Percentiles rank a stretch among this genome's conserved stretches.
Conservation (phyloP, 768 basidiomycete species). For the Hygrocybe punicea region DNA sequence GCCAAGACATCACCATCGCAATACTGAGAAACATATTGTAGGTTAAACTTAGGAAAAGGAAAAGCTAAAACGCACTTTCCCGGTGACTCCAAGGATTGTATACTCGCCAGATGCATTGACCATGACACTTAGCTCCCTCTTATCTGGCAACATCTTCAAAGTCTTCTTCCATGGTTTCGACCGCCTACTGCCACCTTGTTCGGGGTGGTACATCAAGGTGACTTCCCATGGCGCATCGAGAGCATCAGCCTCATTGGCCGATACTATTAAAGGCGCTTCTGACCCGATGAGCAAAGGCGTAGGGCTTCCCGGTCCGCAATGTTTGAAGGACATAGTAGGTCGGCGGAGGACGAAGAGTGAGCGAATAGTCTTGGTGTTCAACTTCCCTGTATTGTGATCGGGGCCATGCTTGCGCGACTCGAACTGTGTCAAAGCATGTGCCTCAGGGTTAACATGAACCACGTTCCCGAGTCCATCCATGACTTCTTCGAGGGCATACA, state of each 20-base stretch:
- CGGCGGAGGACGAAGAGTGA: slow-evolving; percentile 69
- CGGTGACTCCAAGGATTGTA: slow-evolving; percentile 62
- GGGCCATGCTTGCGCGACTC: slow-evolving; percentile 6
- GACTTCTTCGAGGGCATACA: slow-evolving; percentile 75
- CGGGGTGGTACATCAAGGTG: slow-evolving; percentile 59
- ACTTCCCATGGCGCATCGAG: slow-evolving; percentile 70
- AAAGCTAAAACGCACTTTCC: slow-evolving; percentile 46
- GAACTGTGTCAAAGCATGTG: slow-evolving; percentile 14
- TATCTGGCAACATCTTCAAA: slow-evolving; percentile 47
- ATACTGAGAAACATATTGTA: slow-evolving; percentile 38
- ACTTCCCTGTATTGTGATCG: slow-evolving; percentile 15
- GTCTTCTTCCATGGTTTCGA: slow-evolving; percentile 63
- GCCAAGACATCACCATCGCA: slow-evolving; percentile 83
- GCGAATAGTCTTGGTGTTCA: slow-evolving; percentile 49
- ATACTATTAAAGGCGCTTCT: slow-evolving; percentile 55
- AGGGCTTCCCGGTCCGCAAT: slow-evolving; percentile 69
- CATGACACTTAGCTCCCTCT: slow-evolving; percentile 44
- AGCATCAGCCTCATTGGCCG: slow-evolving; percentile 51
- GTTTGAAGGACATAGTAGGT: slow-evolving; percentile 67
- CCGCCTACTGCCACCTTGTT: slow-evolving; percentile 34
- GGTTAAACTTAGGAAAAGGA: slow-evolving; percentile 2
- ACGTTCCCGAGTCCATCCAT: slow-evolving; percentile 81
- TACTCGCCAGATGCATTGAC: slow-evolving; percentile 75
- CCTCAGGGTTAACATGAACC: slow-evolving; percentile 44
- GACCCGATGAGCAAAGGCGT: slow-evolving; percentile 69